These are phyloP conservation scores for Persicaria maculosa DNA, from an alignment of 148 eudicot species.

Conservation along the genomic window DNA sequence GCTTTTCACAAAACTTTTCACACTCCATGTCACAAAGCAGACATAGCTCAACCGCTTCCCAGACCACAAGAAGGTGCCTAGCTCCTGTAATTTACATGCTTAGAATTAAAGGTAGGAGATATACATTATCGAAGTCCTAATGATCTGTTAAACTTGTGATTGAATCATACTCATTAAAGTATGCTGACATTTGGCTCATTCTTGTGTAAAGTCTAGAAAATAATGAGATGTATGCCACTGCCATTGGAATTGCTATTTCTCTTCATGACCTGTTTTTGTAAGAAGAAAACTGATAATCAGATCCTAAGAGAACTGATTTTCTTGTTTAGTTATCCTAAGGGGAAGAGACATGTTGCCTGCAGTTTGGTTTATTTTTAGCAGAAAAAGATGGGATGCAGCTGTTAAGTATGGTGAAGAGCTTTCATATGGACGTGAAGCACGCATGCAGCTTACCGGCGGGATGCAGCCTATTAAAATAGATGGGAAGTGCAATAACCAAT, in stretches of 20 bases:
- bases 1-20: not conserved
- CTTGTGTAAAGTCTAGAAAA: not conserved
- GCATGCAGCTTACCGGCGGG: no score
- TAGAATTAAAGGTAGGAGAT: constrained; percentile 3
- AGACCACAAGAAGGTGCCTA: constrained; percentile 5
- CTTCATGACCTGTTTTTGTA: not conserved
- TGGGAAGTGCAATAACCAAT: no score
- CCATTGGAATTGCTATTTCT: not conserved
- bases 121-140: constrained; percentile 6
- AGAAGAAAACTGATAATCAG: not conserved
- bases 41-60: constrained; percentile 11
- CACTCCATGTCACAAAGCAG: constrained; percentile 5
- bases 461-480: no score
- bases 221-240: not conserved
- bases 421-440: no score
- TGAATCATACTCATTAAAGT: constrained; percentile 1
- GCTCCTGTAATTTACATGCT: constrained; percentile 8
- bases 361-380: no score
- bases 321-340: not conserved
- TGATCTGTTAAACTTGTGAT: not conserved
- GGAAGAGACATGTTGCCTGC: no score
- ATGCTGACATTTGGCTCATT: not conserved
- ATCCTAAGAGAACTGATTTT: not conserved
- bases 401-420: no score
- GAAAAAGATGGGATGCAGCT: no score